Percentiles rank a stretch among this genome's conserved stretches.
Conservation (phyloP, 2,329 filamentous ascomycete species). For the Samsoniella hepiali region DNA sequence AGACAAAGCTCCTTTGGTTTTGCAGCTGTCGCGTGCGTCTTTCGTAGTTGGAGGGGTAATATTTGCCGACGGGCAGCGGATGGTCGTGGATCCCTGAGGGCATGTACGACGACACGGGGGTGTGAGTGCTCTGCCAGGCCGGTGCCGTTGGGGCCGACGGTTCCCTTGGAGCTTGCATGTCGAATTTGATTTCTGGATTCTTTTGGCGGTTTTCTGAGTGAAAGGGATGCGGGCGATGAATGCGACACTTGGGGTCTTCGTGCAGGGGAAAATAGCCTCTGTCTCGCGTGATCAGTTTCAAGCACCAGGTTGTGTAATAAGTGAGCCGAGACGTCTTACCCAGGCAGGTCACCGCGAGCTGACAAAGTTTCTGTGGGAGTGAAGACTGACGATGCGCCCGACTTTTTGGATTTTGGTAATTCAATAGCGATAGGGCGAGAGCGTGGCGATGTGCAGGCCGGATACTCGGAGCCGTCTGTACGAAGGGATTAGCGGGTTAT, state of each 20-base stretch:
- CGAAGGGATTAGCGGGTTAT: slow-evolving; percentile 9
- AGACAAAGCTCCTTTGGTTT: slow-evolving; percentile 25
- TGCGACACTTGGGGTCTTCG: slow-evolving; percentile 48
- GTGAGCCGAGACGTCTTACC: slow-evolving; percentile 42
- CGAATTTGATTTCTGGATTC: neutral
- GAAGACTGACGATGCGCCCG: slow-evolving; percentile 39
- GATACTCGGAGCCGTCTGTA: slow-evolving; percentile 18
- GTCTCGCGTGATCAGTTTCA: slow-evolving; percentile 11
- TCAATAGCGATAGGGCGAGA: slow-evolving; percentile 55
- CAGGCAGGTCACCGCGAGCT: slow-evolving; percentile 55
- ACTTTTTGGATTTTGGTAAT: slow-evolving; percentile 40
- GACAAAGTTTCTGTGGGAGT: slow-evolving; percentile 51
- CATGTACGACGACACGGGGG: slow-evolving; percentile 50
- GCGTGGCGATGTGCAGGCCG: slow-evolving; percentile 23
- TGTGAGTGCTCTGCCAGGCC: slow-evolving; percentile 30
- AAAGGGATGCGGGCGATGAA: slow-evolving; percentile 53
- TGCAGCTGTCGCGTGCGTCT: slow-evolving; percentile 31
- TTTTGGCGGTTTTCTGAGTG: slow-evolving; percentile 38
- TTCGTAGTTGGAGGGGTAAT: slow-evolving; percentile 62
- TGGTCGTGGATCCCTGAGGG: slow-evolving; percentile 47
- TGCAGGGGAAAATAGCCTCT: slow-evolving; percentile 61
- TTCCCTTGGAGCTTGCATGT: slow-evolving; percentile 10
- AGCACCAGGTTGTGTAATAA: neutral
- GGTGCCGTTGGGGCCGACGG: slow-evolving; percentile 7
- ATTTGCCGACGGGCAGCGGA: slow-evolving; percentile 56